phyloP scores from a whole-genome alignment of 768 basidiomycete genomes.

The Plicaturopsis crispa region DNA sequence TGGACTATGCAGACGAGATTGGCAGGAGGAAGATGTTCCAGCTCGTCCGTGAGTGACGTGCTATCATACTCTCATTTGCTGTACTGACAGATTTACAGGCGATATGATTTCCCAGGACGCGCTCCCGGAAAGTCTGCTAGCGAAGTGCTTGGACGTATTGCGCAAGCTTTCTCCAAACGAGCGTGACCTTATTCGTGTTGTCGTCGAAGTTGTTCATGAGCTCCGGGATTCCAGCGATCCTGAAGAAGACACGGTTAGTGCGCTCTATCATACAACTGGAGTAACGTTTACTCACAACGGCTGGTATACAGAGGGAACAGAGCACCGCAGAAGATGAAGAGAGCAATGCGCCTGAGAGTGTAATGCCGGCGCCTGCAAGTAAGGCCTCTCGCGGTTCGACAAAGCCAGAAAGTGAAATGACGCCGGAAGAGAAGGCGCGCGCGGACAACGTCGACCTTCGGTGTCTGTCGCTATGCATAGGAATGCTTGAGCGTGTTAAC shows the following conservation, averaged over 20 bases:
- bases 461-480: constrained; percentile 71
- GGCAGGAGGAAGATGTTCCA: constrained; percentile 84
- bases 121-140: constrained; percentile 64
- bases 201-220: constrained; percentile 84
- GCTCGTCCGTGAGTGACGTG: constrained; percentile 60
- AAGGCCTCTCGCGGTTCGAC: constrained; percentile 7
- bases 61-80: constrained; percentile 3
- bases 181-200: constrained; percentile 77
- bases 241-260: constrained; percentile 27
- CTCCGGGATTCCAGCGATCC: constrained; percentile 50
- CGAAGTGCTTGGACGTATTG: constrained; percentile 78
- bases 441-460: constrained; percentile 63
- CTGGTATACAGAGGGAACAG: constrained; percentile 15
- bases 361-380: no score
- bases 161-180: constrained; percentile 65
- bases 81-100: constrained; percentile 29
- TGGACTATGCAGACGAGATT: constrained; percentile 91
- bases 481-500: constrained; percentile 82
- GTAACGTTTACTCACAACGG: not conserved
- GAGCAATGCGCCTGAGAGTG: no score
- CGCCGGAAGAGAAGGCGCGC: constrained; percentile 50
- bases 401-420: constrained; percentile 34
- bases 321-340: constrained; percentile 22
- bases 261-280: not conserved
- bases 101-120: constrained; percentile 72